Conservation (phyloP, 2,329 filamentous ascomycete species). For the Alternaria arbusti region DNA sequence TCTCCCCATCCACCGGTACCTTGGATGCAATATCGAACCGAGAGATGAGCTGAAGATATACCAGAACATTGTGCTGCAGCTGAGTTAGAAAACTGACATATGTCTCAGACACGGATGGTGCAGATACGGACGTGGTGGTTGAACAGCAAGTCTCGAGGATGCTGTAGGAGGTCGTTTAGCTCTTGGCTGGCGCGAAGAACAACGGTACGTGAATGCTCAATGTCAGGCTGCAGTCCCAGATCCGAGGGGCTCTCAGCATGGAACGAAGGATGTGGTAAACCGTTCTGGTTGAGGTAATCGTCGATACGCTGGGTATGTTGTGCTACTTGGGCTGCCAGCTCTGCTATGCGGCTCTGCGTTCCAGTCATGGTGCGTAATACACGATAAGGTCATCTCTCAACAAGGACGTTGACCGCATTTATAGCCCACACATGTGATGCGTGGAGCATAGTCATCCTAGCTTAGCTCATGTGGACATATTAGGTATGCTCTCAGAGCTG, state of each 20-base stretch:
- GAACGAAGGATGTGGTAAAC: slow-evolving; percentile 11
- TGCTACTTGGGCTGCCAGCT: slow-evolving; percentile 4
- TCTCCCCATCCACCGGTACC: neutral
- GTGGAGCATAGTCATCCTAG: too few relatives aligned
- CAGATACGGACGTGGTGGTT: slow-evolving; percentile 1
- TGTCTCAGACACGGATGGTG: neutral
- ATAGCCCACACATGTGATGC: too few relatives aligned
- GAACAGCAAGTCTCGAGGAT: slow-evolving; percentile 8
- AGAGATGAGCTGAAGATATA: neutral
- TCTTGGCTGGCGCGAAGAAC: slow-evolving; percentile 15
- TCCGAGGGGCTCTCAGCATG: neutral
- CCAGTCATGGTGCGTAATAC: neutral
- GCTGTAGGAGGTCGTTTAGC: slow-evolving; percentile 11
- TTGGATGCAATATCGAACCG: neutral
- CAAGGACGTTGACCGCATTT: too few relatives aligned
- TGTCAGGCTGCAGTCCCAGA: slow-evolving; percentile 1
- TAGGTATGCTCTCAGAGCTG: too few relatives aligned
- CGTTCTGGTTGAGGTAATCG: slow-evolving; percentile 3
- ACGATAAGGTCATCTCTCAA: too few relatives aligned
- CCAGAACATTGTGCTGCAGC: neutral
- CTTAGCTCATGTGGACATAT: too few relatives aligned
- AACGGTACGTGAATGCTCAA: slow-evolving; percentile 8
- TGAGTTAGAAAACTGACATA: neutral
- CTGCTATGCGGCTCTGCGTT: slow-evolving; percentile 6
- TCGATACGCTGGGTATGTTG: slow-evolving; percentile 10